A percentile compares a stretch with the other conserved stretches of the same genome.
phyloP scores from a whole-genome alignment of 768 basidiomycete genomes.

The Cystoderma amianthinum region DNA sequence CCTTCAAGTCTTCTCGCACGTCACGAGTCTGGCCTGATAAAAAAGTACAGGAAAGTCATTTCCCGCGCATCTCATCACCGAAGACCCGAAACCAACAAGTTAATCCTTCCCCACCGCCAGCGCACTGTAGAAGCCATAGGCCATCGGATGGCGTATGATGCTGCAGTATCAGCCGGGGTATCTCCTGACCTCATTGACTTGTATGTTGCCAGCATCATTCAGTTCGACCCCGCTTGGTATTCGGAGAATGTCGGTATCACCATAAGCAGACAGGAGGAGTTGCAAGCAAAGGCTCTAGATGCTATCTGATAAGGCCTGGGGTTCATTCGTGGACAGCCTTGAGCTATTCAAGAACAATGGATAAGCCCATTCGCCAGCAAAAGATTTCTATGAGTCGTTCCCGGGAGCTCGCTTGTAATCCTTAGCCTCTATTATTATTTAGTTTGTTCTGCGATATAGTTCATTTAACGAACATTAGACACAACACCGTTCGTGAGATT shows the following conservation, averaged over 20 bases:
- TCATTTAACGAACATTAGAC: too few species aligned
- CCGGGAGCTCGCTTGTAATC: too few species aligned
- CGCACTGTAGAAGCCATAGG: conserved; percentile 34
- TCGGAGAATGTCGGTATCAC: conserved; percentile 21
- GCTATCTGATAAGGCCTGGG: conserved; percentile 14
- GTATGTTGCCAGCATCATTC: conserved; percentile 26
- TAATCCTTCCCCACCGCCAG: conserved; percentile 34
- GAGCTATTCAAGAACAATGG: too few species aligned
- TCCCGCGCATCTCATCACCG: conserved; percentile 16
- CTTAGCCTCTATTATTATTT: too few species aligned
- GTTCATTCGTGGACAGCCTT: neutral
- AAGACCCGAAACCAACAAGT: conserved; percentile 20
- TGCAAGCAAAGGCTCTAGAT: conserved; percentile 23
- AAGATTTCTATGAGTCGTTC: too few species aligned
- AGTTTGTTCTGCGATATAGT: too few species aligned
- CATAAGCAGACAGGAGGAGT: conserved; percentile 18
- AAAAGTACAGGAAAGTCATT: conserved; percentile 12
- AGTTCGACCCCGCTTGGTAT: conserved; percentile 33
- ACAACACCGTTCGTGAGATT: too few species aligned
- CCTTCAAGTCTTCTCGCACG: conserved; percentile 11
- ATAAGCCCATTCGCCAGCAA: too few species aligned
- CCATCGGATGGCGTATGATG: conserved; percentile 37
- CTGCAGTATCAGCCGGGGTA: conserved; percentile 20
- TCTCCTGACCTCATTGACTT: conserved; percentile 24
- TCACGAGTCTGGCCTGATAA: conserved; percentile 12